phyloP scores from a whole-genome alignment of 2,329 filamentous ascomycete species.

The Exophiala xenobiotica region DNA sequence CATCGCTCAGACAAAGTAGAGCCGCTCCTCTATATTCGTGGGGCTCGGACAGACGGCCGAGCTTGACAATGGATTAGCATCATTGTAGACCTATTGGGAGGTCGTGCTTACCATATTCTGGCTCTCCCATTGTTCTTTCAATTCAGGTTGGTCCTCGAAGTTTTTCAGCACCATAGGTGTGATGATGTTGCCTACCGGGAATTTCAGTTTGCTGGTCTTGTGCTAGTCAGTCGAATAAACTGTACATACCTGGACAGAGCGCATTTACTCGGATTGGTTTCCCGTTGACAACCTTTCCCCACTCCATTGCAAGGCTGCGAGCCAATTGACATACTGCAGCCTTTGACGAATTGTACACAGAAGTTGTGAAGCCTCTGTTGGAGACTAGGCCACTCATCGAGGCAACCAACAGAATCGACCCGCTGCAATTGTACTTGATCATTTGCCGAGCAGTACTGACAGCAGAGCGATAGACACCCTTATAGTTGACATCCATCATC shows the following conservation, averaged over 20 bases:
- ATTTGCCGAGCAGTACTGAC: slow-evolving; percentile 62
- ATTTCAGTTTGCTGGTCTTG: no score
- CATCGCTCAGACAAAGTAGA: slow-evolving; percentile 49
- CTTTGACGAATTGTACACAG: slow-evolving; percentile 46
- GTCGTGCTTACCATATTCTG: slow-evolving; percentile 47
- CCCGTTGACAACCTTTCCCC: slow-evolving; percentile 40
- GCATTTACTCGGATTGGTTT: slow-evolving; percentile 53
- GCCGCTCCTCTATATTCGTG: slow-evolving; percentile 65
- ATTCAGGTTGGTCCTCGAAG: slow-evolving; percentile 72
- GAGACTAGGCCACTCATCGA: slow-evolving; percentile 63
- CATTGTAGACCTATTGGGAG: neutral
- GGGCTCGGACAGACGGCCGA: slow-evolving; percentile 62
- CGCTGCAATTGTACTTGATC: slow-evolving; percentile 58
- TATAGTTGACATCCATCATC: slow-evolving; percentile 35
- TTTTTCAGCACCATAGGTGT: slow-evolving; percentile 78
- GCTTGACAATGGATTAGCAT: neutral
- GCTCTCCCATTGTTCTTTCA: slow-evolving; percentile 42
- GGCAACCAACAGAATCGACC: slow-evolving; percentile 62
- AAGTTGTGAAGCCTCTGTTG: slow-evolving; percentile 45
- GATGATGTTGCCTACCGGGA: slow-evolving; percentile 48
- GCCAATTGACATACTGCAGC: slow-evolving; percentile 44
- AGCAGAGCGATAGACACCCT: slow-evolving; percentile 28
- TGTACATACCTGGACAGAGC: slow-evolving; percentile 47
- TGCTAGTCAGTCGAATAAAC: no score
- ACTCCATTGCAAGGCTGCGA: slow-evolving; percentile 46